A percentile compares a stretch with the other conserved stretches of the same genome.
These are phyloP conservation scores for Coniferiporia sulphurascens DNA, from an alignment of 1,284 basidiomycete species.

Conservation along the genomic window DNA sequence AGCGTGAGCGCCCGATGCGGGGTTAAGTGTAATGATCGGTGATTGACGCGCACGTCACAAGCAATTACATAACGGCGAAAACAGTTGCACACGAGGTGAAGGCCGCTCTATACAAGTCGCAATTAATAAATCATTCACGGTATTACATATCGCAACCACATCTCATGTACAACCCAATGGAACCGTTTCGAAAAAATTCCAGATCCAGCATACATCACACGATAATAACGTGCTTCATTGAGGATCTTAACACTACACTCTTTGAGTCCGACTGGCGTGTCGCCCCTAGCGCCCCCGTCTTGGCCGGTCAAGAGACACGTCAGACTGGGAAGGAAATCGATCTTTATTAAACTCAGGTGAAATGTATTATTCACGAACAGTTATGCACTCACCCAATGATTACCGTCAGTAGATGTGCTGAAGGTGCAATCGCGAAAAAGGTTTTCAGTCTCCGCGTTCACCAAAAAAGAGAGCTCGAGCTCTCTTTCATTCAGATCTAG, in stretches of 20 bases:
- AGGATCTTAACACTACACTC: conserved; percentile 33
- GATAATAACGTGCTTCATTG: conserved; percentile 32
- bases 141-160: conserved; percentile 34
- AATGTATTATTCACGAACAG: not conserved
- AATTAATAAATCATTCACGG: not conserved
- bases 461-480: conserved; percentile 30
- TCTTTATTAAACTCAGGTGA: not conserved
- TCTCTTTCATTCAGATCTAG: conserved; percentile 16
- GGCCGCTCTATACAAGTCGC: too few species aligned
- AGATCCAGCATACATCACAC: conserved; percentile 19
- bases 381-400: conserved; percentile 38
- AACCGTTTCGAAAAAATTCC: conserved; percentile 28
- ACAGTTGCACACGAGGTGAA: too few species aligned
- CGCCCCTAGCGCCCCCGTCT: too few species aligned
- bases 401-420: conserved; percentile 36
- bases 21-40: too few species aligned
- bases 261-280: conserved; percentile 12
- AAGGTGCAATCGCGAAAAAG: conserved; percentile 35
- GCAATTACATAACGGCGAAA: too few species aligned
- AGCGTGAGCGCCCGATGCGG: too few species aligned
- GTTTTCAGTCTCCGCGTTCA: conserved; percentile 35
- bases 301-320: not conserved
- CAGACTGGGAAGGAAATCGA: not conserved
- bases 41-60: too few species aligned
- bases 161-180: conserved; percentile 43